Percentiles rank a stretch among this genome's conserved stretches.
These are phyloP conservation scores for Aspergillus thermomutatus DNA, from an alignment of 2,329 filamentous ascomycete genomes.

Conservation along the genomic window DNA sequence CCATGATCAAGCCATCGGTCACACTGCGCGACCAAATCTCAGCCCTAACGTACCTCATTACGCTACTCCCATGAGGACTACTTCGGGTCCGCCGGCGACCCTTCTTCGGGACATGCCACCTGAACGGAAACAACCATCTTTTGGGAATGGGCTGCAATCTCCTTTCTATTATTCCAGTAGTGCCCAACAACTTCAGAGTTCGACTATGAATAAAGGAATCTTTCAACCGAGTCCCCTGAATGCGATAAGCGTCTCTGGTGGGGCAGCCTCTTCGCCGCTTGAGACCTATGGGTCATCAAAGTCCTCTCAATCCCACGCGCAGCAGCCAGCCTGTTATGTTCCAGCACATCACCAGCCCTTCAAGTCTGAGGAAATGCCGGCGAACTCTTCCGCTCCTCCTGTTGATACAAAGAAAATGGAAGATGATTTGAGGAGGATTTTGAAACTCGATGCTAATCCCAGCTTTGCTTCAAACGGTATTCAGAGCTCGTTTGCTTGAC, in stretches of 20 bases:
- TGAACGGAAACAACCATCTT: constrained; percentile 14
- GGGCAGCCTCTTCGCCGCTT: constrained; percentile 20
- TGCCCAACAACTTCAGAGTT: constrained; percentile 25
- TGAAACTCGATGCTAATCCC: constrained; percentile 41
- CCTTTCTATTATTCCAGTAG: constrained; percentile 22
- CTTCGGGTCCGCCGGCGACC: constrained; percentile 32
- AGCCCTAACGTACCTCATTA: constrained; percentile 26
- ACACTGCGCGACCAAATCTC: constrained; percentile 14
- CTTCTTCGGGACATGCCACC: constrained; percentile 15
- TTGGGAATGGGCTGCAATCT: constrained; percentile 18
- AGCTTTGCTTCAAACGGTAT: constrained; percentile 28
- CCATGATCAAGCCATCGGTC: constrained; percentile 16
- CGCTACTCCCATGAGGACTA: constrained; percentile 29
- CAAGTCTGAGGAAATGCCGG: constrained; percentile 19
- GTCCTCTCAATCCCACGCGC: constrained; percentile 9
- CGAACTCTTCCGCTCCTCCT: constrained; percentile 24
- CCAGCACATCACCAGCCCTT: constrained; percentile 21
- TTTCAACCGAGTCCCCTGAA: constrained; percentile 20
- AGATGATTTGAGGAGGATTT: constrained; percentile 46
- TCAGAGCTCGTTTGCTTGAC: constrained; percentile 33
- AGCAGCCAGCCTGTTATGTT: constrained; percentile 18
- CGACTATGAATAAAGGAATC: constrained; percentile 31
- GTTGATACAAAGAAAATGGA: constrained; percentile 45
- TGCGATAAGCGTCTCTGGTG: constrained; percentile 5
- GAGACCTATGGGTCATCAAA: constrained; percentile 20